Percentiles rank a stretch among this genome's conserved stretches.
Conservation (phyloP, 768 basidiomycete genomes). For the Epithele typhae region DNA sequence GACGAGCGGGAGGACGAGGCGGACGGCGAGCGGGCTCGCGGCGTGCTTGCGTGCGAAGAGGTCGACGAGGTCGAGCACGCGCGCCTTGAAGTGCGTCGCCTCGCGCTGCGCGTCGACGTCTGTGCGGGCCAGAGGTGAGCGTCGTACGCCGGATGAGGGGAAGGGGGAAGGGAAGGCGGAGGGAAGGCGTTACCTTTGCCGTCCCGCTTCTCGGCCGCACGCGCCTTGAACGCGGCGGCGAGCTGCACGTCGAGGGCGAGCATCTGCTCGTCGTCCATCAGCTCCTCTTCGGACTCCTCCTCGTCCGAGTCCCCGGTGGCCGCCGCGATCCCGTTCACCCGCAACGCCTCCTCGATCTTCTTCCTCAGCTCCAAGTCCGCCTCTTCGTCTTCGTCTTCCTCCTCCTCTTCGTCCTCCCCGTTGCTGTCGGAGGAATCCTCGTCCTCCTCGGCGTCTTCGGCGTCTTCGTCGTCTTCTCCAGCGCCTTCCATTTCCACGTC, state of each 20-base stretch:
- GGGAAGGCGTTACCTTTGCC: constrained; percentile 49
- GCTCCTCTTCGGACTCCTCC: constrained; percentile 55
- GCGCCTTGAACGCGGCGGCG: constrained; percentile 77
- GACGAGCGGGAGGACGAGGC: constrained; percentile 70
- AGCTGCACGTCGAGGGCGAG: constrained; percentile 92
- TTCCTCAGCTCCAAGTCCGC: constrained; percentile 59
- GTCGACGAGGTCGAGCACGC: constrained; percentile 93
- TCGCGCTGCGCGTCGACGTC: constrained; percentile 74
- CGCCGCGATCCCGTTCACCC: constrained; percentile 53
- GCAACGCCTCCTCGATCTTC: constrained; percentile 62
- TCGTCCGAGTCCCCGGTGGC: constrained; percentile 55
- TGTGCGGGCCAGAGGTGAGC: constrained; percentile 21
- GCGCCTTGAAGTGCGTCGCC: constrained; percentile 94
- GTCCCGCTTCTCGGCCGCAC: constrained; percentile 53
- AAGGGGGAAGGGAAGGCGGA: neutral
- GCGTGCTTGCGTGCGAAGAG: constrained; percentile 75
- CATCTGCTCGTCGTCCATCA: constrained; percentile 98
- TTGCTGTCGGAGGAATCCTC: constrained; percentile 30
- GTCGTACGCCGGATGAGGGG: neutral
- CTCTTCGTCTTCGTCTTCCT: constrained; percentile 41
- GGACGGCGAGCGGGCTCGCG: constrained; percentile 62
- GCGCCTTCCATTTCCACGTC: constrained; percentile 27
- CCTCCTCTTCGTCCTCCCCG: constrained; percentile 35
- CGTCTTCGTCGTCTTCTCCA: constrained; percentile 25
- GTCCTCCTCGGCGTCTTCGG: constrained; percentile 23